Percentiles rank a stretch among this genome's conserved stretches.
phyloP scores from a whole-genome alignment of 768 basidiomycete genomes.

The Suillus luteus region DNA sequence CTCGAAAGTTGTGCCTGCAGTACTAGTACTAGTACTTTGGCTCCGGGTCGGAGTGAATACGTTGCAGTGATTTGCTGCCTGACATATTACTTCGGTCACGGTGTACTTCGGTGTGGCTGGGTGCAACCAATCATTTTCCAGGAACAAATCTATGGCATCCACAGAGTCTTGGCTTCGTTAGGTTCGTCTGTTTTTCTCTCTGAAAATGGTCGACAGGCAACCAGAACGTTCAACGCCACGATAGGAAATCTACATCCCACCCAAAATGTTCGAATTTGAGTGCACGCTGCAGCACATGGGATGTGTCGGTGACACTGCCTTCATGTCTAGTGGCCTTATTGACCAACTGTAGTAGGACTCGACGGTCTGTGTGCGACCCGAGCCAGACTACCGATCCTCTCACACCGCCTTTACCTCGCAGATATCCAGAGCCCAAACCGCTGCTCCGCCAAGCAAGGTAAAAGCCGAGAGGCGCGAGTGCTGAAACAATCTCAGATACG shows the following conservation, averaged over 20 bases:
- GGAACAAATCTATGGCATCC: neutral
- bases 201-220: neutral
- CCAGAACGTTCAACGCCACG: neutral
- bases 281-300: neutral
- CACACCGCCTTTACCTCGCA: neutral
- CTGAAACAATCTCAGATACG: neutral
- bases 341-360: neutral
- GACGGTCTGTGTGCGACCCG: neutral
- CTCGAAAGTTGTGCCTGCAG: no score
- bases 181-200: neutral
- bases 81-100: no score
- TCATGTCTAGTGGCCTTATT: neutral
- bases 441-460: neutral
- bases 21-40: no score
- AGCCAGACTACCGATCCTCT: neutral
- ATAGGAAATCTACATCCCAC: neutral
- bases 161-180: neutral
- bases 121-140: neutral
- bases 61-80: no score
- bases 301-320: neutral
- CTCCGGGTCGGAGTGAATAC: no score
- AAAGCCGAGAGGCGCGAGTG: neutral
- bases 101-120: neutral
- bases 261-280: neutral
- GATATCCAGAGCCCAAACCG: neutral